Evolutionary conservation across 2,329 filamentous ascomycete species (phyloP).

Genomic region (Drechslerella dactyloides): DNA sequence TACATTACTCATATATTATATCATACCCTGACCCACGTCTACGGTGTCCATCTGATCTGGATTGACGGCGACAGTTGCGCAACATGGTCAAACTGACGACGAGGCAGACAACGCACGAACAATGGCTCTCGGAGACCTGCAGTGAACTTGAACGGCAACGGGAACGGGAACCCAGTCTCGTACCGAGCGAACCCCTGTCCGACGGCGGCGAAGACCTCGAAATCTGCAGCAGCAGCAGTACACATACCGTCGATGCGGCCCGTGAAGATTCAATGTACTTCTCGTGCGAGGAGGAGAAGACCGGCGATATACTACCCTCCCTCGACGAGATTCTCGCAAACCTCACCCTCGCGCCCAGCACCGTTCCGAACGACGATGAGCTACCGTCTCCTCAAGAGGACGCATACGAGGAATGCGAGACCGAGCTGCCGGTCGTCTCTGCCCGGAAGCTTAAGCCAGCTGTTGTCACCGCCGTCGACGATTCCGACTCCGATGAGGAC

Average conservation of each 20-base stretch:
- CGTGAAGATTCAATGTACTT: slow-evolving; percentile 36
- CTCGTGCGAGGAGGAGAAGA: slow-evolving; percentile 20
- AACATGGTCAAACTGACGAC: slow-evolving; percentile 31
- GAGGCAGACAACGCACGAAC: slow-evolving; percentile 39
- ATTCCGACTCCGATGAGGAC: slow-evolving; percentile 29
- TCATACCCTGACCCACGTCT: too few species aligned
- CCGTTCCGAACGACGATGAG: not conserved
- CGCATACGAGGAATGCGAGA: not conserved
- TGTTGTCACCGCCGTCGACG: slow-evolving; percentile 7
- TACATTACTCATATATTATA: too few species aligned
- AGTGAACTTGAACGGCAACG: too few species aligned
- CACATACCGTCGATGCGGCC: not conserved
- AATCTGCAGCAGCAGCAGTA: too few species aligned
- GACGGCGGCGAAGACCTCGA: not conserved
- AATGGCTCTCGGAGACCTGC: slow-evolving; percentile 22
- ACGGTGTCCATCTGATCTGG: too few species aligned
- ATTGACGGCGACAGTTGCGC: too few species aligned
- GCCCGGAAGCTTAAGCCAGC: too few species aligned
- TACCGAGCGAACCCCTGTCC: not conserved
- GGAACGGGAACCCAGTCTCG: too few species aligned
- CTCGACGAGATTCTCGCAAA: not conserved
- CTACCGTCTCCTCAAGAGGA: not conserved
- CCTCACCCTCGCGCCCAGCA: not conserved
- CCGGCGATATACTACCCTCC: not conserved
- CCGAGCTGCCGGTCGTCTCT: not conserved